Evolutionary conservation across 2,329 filamentous ascomycete species (phyloP).

Genomic region (Aspergillus terreus): DNA sequence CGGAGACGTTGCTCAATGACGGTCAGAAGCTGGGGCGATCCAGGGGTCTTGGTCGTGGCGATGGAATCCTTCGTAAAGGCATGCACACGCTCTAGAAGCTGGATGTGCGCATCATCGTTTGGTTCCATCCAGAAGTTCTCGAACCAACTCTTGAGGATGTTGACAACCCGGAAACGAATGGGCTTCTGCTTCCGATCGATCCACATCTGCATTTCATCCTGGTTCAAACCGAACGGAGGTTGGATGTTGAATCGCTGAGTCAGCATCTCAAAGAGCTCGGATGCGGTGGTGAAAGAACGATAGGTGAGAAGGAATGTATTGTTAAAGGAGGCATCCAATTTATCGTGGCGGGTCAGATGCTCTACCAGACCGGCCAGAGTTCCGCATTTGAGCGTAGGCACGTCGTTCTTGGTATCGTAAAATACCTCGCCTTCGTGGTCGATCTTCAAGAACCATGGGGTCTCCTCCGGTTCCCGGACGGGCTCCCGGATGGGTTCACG

Average conservation of each 20-base stretch:
- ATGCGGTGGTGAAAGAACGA: conserved; percentile 84
- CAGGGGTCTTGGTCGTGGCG: conserved; percentile 88
- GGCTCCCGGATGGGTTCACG: conserved; percentile 39
- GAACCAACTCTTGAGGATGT: conserved; percentile 97
- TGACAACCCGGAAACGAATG: conserved; percentile 92
- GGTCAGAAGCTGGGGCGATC: conserved; percentile 76
- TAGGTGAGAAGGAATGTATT: conserved; percentile 97
- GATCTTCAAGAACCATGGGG: conserved; percentile 76
- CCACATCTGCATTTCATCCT: conserved; percentile 79
- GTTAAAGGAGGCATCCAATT: conserved; percentile 91
- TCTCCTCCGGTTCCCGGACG: conserved; percentile 64
- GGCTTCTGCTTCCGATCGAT: conserved; percentile 92
- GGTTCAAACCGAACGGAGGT: conserved; percentile 74
- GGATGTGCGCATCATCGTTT: conserved; percentile 76
- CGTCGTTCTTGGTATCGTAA: conserved; percentile 77
- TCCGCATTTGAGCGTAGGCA: conserved; percentile 78
- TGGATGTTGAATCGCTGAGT: conserved; percentile 91
- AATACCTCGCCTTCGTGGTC: conserved; percentile 87
- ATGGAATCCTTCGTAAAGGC: conserved; percentile 88
- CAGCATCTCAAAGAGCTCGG: conserved; percentile 87
- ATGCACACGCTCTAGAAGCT: conserved; percentile 83
- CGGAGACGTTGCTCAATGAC: conserved; percentile 84
- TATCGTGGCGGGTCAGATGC: conserved; percentile 92
- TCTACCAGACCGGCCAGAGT: conserved; percentile 87
- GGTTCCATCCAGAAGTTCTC: conserved; percentile 99